Evolutionary conservation across 2,329 filamentous ascomycete species (phyloP), one percentile per base, ranked within the genome.

Genomic region (Coniella vitis): DNA sequence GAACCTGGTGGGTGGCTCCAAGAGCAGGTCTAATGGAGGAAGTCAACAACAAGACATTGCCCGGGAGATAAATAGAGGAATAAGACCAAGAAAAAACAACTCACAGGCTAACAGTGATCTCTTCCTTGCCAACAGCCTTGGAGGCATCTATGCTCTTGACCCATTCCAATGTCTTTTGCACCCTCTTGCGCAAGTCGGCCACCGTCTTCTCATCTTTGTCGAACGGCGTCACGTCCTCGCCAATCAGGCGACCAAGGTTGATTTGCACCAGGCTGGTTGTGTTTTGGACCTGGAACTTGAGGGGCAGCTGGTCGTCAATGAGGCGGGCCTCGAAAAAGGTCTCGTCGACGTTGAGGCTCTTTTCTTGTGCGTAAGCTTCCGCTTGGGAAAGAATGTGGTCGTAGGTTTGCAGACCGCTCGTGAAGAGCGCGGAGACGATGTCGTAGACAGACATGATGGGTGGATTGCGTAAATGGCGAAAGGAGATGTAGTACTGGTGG

Each of bases 241-340:
- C 61, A 1, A 54, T 56, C 38, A 65, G 51, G 17, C 63, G 55
- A 34, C 48, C 56, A 7, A 66, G 20, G 44, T 57, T 56, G 40
- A 57, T 53, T 43, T 54, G 56, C 16, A 61, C 60, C 4, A 56
- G 55, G 42, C 51, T 55, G 29, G 61, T 63, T 7, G 60, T 57
- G 48, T 60, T 63, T 29, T 65, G 61, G 8, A 66, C 58, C 49
- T 66, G 63, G 55, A 67, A 66, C 14, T 54, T 55, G 21, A 67
- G 55, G 8, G 63, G 64, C n/a, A 55, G 46, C 54, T 62, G 60
- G 55, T 66, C 63, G 8, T 62, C 57, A 31, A 63, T 53, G 2
- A 67, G 57, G 8, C 60, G 60, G 8, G 62, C 58, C 37, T 59
- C 49, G 40, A 57, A 54, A 51, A 59, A 63, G 13, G 52, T 54